phyloP scores from a whole-genome alignment of 306 rosid species.

The Dalbergia oliveri region DNA sequence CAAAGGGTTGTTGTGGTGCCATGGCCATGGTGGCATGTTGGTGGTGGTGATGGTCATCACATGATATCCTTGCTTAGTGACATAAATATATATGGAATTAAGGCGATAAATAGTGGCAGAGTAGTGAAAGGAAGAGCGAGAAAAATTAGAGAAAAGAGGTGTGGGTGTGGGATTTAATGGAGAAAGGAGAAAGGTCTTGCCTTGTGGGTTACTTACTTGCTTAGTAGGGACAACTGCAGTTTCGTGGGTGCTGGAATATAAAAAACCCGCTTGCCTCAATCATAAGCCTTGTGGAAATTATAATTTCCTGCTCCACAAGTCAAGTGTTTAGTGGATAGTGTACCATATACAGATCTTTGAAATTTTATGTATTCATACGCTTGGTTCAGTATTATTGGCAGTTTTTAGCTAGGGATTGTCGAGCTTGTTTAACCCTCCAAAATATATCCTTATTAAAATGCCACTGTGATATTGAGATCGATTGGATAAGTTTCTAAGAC shows the following conservation, averaged over 20 bases:
- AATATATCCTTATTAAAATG: no score
- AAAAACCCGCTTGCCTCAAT: constrained; percentile 14
- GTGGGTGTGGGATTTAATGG: not conserved
- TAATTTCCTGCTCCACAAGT: not conserved
- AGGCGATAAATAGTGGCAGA: not conserved
- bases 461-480: no score
- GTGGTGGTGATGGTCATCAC: not conserved
- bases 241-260: constrained; percentile 20
- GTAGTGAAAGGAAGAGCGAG: constrained; percentile 13
- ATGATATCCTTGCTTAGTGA: not conserved
- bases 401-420: no score
- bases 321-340: not conserved
- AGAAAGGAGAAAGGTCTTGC: not conserved
- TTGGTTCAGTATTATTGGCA: no score
- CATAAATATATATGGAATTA: not conserved
- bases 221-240: constrained; percentile 13
- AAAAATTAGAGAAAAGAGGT: not conserved
- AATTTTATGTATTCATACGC: no score
- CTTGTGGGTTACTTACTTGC: no score
- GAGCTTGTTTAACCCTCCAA: no score
- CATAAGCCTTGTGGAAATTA: constrained; percentile 30
- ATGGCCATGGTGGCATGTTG: constrained; percentile 5
- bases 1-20: not conserved
- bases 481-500: no score
- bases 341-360: no score